Evolutionary conservation across 2,329 filamentous ascomycete species (phyloP), one percentile per base, ranked within the genome.

Genomic region (Setomelanomma holmii): DNA sequence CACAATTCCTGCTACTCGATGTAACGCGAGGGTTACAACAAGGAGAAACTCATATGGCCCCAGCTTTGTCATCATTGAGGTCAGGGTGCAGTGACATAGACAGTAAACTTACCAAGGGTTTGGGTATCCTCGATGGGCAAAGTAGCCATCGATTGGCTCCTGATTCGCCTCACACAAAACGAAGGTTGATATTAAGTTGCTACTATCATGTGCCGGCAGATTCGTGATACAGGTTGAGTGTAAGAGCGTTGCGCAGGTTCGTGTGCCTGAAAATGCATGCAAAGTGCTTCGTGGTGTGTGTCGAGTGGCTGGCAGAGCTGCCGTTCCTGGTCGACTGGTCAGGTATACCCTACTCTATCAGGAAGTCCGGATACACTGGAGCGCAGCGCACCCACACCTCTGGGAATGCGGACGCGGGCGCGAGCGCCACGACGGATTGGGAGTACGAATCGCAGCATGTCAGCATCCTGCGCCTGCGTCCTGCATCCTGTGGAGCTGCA

Each of bases 31-130:
- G n/a, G 39, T 10, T 41, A 16, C 21, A 10, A 35, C 20, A 45
- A 40, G 46, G 55, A 62, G 54, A 58, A 63, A 58, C 56, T 71
- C 61, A 61, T 70, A 65, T 71, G 68, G 68, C 68, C 68, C 68
- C 67, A 71, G 67, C 68, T 61, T 61, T 64, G 58, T 71, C 68
- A 68, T 71, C 68, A 69, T 61, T 36, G 17, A 45, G 30, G 24
- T 21, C 5, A 21, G 39, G 21, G 30, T 11, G 17, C 6, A 41
- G 12, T 7, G 23, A 27, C 35, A 4, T 17, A 30, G 40, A 43
- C 16, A 11, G 5, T 8, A n/a, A 30, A 30, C 5, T 30, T 30
- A 30, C 27, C 27, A 30, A 3, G 27, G 27, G 10, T 8, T 10
- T 6, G 27, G 27, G 27, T 6, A 8, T 14, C 3, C 27, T 30